Conservation (phyloP, 2,329 filamentous ascomycete species). For the Fusarium scirpi region DNA sequence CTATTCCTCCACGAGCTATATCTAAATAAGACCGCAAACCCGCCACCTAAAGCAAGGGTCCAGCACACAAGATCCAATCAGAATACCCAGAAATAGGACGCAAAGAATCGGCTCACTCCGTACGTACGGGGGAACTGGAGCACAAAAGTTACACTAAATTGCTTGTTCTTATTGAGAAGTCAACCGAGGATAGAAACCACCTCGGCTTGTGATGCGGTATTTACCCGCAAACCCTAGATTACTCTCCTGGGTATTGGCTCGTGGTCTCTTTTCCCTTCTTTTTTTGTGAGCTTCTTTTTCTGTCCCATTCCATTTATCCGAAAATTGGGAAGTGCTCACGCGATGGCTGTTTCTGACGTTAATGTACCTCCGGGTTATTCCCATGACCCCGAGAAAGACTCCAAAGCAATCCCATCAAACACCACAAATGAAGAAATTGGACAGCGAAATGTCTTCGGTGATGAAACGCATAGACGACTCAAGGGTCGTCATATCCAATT, state of each 20-base stretch:
- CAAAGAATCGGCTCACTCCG: conserved; percentile 13
- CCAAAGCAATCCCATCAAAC: not conserved
- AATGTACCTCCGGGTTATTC: conserved; percentile 40
- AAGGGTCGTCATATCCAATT: conserved; percentile 70
- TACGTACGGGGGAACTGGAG: conserved; percentile 8
- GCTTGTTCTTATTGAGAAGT: not conserved
- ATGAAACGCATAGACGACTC: conserved; percentile 62
- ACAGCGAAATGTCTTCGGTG: conserved; percentile 13
- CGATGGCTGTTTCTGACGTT: conserved; percentile 30
- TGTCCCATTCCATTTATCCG: not conserved
- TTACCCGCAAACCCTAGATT: conserved; percentile 5
- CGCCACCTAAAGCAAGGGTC: conserved; percentile 7
- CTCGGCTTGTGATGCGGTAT: conserved; percentile 29
- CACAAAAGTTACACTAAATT: conserved; percentile 21
- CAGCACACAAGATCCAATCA: conserved; percentile 7
- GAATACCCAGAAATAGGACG: not conserved
- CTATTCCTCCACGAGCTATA: conserved; percentile 19
- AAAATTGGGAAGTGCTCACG: not conserved
- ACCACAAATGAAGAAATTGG: conserved; percentile 2
- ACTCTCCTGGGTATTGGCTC: not conserved
- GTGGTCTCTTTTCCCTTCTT: not conserved
- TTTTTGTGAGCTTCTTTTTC: not conserved
- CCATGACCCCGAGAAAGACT: conserved; percentile 39
- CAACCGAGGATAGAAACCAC: not conserved
- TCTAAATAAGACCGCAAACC: conserved; percentile 6